phyloP scores from a whole-genome alignment of 1,139 yeast species.

The Blastobotrys capitulatus region DNA sequence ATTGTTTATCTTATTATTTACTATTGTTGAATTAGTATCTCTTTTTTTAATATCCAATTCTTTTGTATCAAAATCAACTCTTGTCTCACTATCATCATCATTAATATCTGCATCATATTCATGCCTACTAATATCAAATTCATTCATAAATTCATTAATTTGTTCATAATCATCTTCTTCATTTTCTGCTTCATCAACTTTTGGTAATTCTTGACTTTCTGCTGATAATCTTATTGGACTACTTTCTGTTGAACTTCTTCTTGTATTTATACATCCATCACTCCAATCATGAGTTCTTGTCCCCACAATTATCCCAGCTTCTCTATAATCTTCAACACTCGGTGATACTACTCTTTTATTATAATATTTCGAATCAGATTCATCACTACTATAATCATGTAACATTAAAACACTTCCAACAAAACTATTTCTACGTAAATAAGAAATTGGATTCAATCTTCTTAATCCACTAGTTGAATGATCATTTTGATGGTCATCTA shows the following conservation, averaged over 20 bases:
- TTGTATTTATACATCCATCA: background rate
- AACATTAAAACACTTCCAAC: background rate
- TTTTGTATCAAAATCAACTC: background rate
- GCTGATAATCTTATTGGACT: background rate
- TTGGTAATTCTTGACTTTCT: constrained; percentile 3
- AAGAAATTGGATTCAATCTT: constrained; percentile 26
- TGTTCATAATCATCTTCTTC: background rate
- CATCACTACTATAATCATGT: background rate
- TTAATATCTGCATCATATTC: background rate
- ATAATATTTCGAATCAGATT: background rate
- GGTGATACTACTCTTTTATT: constrained; percentile 1
- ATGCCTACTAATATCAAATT: background rate
- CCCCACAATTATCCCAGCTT: constrained; percentile 33
- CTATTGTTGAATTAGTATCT: background rate
- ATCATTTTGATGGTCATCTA: constrained; percentile 10
- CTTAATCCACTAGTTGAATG: constrained; percentile 24
- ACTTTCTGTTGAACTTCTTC: background rate
- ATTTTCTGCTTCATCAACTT: constrained; percentile 2
- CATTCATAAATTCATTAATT: background rate
- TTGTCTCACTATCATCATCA: background rate
- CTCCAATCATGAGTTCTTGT: constrained; percentile 35
- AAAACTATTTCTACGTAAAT: constrained; percentile 16
- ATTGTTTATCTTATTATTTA: background rate
- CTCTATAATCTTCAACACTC: constrained; percentile 20
- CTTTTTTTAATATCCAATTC: background rate